Percentiles rank a stretch among this genome's conserved stretches.
These are phyloP conservation scores for Dendrothele bispora DNA, from an alignment of 768 basidiomycete species.

Conservation along the genomic window DNA sequence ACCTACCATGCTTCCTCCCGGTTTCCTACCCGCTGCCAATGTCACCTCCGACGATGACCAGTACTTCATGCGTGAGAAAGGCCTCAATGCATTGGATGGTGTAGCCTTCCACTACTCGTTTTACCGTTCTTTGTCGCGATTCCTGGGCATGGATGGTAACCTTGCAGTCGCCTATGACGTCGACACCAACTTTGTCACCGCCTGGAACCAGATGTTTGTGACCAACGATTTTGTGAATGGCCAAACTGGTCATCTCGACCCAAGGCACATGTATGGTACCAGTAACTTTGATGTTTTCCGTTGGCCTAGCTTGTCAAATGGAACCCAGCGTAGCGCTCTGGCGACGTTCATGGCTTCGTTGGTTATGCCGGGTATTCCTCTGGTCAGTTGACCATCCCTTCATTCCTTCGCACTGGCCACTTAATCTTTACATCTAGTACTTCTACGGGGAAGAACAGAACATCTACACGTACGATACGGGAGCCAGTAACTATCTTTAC, in stretches of 20 bases:
- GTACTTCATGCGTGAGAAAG: conserved; percentile 79
- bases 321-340: conserved; percentile 72
- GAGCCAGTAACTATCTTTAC: conserved; percentile 90
- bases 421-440: conserved; percentile 72
- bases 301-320: conserved; percentile 88
- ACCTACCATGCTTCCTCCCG: conserved; percentile 62
- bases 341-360: conserved; percentile 78
- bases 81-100: conserved; percentile 66
- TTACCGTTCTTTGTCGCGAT: conserved; percentile 82
- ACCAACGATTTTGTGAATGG: conserved; percentile 86
- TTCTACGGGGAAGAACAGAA: conserved; percentile 94
- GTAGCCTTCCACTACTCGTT: conserved; percentile 94
- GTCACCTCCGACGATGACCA: conserved; percentile 58
- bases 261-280: conserved; percentile 85
- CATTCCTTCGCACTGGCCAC: conserved; percentile 72
- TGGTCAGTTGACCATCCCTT: conserved; percentile 44
- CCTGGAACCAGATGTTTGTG: conserved; percentile 92
- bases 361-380: conserved; percentile 85
- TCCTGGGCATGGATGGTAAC: conserved; percentile 96
- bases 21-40: conserved; percentile 69
- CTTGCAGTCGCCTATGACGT: conserved; percentile 88
- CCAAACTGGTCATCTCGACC: conserved; percentile 64
- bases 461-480: conserved; percentile 84
- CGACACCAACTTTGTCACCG: conserved; percentile 77
- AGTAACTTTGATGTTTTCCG: conserved; percentile 96